Percentiles rank a stretch among this genome's conserved stretches.
These are phyloP conservation scores for Apiospora koreana DNA, from an alignment of 2,329 filamentous ascomycete genomes.

Conservation along the genomic window DNA sequence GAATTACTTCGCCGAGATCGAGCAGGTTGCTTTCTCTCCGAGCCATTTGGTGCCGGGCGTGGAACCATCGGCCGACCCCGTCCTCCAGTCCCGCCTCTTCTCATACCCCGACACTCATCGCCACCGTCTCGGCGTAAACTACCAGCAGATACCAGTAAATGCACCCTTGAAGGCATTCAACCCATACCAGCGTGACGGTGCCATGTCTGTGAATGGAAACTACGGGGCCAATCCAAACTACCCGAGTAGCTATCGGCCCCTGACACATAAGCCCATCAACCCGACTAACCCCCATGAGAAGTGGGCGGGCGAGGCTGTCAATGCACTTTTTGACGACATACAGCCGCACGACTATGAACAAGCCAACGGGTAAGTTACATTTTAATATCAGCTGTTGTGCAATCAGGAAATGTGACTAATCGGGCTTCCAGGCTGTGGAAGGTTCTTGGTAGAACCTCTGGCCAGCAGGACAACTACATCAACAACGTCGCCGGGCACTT, in stretches of 20 bases:
- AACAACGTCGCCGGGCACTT: conserved; percentile 61
- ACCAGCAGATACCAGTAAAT: conserved; percentile 57
- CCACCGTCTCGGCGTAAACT: conserved; percentile 58
- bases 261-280: conserved; percentile 45
- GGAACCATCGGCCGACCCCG: conserved; percentile 69
- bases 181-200: conserved; percentile 5
- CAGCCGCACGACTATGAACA: conserved; percentile 48
- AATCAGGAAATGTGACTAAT: not conserved
- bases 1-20: conserved; percentile 72
- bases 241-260: conserved; percentile 47
- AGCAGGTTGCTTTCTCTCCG: conserved; percentile 70
- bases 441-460: conserved; percentile 46
- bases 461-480: conserved; percentile 64
- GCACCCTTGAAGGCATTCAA: not conserved
- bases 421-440: conserved; percentile 46
- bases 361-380: conserved; percentile 6
- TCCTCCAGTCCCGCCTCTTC: conserved; percentile 69
- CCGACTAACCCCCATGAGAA: conserved; percentile 46
- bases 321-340: conserved; percentile 45
- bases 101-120: conserved; percentile 69
- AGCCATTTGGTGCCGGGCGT: conserved; percentile 67
- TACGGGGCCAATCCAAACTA: conserved; percentile 63
- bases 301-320: conserved; percentile 47
- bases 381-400: not conserved
- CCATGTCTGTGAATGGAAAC: conserved; percentile 69